Base-by-base conservation (phyloP, 2,329 filamentous ascomycete genomes). In the Metarhizium robertsii region DNA sequence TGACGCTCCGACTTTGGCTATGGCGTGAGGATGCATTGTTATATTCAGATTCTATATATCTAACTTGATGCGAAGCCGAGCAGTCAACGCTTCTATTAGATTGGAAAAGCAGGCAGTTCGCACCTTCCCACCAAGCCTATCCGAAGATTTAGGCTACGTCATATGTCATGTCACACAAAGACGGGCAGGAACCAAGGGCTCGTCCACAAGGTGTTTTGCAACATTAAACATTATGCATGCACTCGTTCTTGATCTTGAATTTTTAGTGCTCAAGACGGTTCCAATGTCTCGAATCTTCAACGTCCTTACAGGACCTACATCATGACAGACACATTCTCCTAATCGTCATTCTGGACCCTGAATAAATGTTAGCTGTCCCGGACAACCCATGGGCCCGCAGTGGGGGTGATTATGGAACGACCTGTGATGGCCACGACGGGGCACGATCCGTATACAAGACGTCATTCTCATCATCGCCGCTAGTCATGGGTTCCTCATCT, bases 381-480 rank as follows among this genome's bases (percentile, higher is more conserved):
- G 25, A 25, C 25, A 16, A 45, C 42, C 6, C 42, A 18, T 10
- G 18, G 42, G n/a, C 10, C 42, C 42, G 7, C 42, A 45, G 42
- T 25, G 42, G 42, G n/a, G 42, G 8, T 20, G 2, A 5, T 45
- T 16, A 25, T 8, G n/a, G 42, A 25, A 45, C 2, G 42, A 20
- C 16, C 3, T 20, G n/a, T 25, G 42, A 45, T 45, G n/a, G 42
- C 6, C 42, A 45, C n/a, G n/a, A 20, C n/a, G 3, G 42, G 42
- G 16, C 18, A 6, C 42, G 42, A 45, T 29, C 36, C 30, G 14
- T 14, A 3, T 14, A 16, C 14, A 4, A 38, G 34, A 56, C 54
- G 50, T 56, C 54, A 56, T 50, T 49, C 36, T 32, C 46, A 11
- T 45, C 50, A 55, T 55, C 50, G 50, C 16, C 42, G 42, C 42